phyloP scores from a whole-genome alignment of 805 yeast species.

The Ogataea nitratoaversa region DNA sequence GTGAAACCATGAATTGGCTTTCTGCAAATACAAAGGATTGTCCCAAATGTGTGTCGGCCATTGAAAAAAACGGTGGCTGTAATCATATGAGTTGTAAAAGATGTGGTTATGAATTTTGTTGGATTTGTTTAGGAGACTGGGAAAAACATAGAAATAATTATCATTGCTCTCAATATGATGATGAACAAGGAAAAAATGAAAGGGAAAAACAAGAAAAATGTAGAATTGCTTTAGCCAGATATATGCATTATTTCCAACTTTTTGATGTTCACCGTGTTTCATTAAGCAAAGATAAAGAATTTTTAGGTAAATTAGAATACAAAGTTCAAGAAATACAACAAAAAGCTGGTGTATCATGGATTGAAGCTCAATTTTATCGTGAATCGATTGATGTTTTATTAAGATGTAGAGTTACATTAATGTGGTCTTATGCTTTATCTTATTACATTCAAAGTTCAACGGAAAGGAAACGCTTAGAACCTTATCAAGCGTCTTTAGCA shows the following conservation, averaged over 20 bases:
- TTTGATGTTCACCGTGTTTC: conserved; percentile 76
- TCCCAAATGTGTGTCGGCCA: conserved; percentile 72
- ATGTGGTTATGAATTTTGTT: conserved; percentile 80
- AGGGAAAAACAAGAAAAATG: conserved; percentile 39
- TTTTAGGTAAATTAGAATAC: conserved; percentile 58
- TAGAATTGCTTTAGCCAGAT: conserved; percentile 52
- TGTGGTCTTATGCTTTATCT: conserved; percentile 88
- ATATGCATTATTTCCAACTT: conserved; percentile 69
- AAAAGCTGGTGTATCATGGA: conserved; percentile 68
- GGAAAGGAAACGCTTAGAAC: conserved; percentile 59
- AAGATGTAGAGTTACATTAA: conserved; percentile 68
- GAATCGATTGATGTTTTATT: conserved; percentile 65
- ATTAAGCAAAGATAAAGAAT: conserved; percentile 61
- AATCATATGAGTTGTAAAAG: conserved; percentile 89
- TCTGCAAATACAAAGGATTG: conserved; percentile 79
- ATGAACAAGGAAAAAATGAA: conserved; percentile 35
- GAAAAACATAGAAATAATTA: conserved; percentile 58
- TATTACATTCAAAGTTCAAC: conserved; percentile 52
- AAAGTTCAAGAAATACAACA: conserved; percentile 66
- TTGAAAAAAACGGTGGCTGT: conserved; percentile 95
- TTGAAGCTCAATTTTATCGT: conserved; percentile 77
- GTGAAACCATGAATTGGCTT: conserved; percentile 87
- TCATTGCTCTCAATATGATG: conserved; percentile 54
- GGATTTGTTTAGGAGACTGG: conserved; percentile 89
- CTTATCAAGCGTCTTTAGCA: conserved; percentile 21